These are phyloP conservation scores for Diaporthe aspalathi DNA, from an alignment of 2,329 filamentous ascomycete genomes.

Conservation along the genomic window DNA sequence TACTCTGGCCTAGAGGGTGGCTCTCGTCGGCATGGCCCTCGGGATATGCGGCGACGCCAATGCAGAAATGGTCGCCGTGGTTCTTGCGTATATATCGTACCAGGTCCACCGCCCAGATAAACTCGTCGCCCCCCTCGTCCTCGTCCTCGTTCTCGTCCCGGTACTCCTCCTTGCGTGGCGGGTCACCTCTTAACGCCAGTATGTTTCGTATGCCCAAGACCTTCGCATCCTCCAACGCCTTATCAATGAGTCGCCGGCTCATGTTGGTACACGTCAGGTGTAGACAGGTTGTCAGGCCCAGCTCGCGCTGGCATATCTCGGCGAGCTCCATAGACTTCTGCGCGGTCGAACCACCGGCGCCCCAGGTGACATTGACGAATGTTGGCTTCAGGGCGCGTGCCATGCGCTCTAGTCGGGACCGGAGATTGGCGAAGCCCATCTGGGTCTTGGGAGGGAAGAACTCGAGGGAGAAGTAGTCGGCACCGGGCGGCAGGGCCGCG, in stretches of 20 bases:
- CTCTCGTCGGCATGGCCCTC: slow-evolving; percentile 95
- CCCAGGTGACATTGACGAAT: slow-evolving; percentile 98
- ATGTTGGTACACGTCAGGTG: slow-evolving; percentile 99
- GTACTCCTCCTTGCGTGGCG: slow-evolving; percentile 90
- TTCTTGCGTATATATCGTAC: slow-evolving; percentile 88
- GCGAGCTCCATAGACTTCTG: slow-evolving; percentile 93
- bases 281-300: slow-evolving; percentile 92
- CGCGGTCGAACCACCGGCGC: slow-evolving; percentile 91
- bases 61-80: slow-evolving; percentile 94
- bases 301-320: slow-evolving; percentile 91
- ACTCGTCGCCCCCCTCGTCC: slow-evolving; percentile 80
- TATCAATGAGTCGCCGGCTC: slow-evolving; percentile 86
- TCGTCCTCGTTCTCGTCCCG: slow-evolving; percentile 68
- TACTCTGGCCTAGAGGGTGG: slow-evolving; percentile 75
- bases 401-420: slow-evolving; percentile 95
- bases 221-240: slow-evolving; percentile 90
- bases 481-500: slow-evolving; percentile 83
- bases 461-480: slow-evolving; percentile 94
- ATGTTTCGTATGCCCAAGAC: slow-evolving; percentile 93
- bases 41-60: slow-evolving; percentile 94
- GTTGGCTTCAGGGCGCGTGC: slow-evolving; percentile 88
- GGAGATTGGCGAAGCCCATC: slow-evolving; percentile 94
- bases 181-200: slow-evolving; percentile 89
- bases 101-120: slow-evolving; percentile 88
- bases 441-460: slow-evolving; percentile 99